Evolutionary conservation across 148 eudicot species (phyloP), one percentile per base, ranked within the genome.

Genomic region (Persicaria maculosa): DNA sequence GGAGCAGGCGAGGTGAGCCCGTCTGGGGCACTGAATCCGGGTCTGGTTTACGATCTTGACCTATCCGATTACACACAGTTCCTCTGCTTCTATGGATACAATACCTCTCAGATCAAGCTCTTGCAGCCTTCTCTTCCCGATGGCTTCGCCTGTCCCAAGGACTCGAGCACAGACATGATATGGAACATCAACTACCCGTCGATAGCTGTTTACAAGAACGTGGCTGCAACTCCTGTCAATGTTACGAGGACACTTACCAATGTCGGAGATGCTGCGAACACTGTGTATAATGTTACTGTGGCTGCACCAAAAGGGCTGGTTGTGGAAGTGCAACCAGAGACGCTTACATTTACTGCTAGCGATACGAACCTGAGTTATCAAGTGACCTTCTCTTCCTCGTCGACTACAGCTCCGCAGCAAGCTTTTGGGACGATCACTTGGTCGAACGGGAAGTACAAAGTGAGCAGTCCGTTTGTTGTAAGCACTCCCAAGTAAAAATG

Each of bases 111-210:
- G 19, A 88, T 92, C 9, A 87, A 90, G 75, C 75, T 76, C 44
- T 77, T 90, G 16, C 47, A 90, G 7, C 46, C 78, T n/a, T 71
- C 52, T 15, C 61, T 88, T 68, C 90, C 91, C 1, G 47, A 62
- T 4, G 79, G 76, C 20, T 92, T 88, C 74, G 55, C 85, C 0
- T 92, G 96, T 78, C 83, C 96, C 0, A 67, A 44, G 12, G 75
- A 80, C 71, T 62, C 88, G 15, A 85, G 72, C 71, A 7, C 71
- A 0, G 90, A 88, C 47, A 64, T 73, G 54, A 83, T 88, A 78
- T 90, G 90, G 61, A 78, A 85, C 75, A 77, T 90, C 79, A 92
- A 92, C 79, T 87, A 90, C 72, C 96, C 93, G 0, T 88, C 97
- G 48, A 90, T 92, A 72, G 86, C 88, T 2, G 73, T 92, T n/a